Evolutionary conservation across 1,284 basidiomycete genomes (phyloP), one percentile per base, ranked within the genome.

Genomic region (Coniferiporia weirii): DNA sequence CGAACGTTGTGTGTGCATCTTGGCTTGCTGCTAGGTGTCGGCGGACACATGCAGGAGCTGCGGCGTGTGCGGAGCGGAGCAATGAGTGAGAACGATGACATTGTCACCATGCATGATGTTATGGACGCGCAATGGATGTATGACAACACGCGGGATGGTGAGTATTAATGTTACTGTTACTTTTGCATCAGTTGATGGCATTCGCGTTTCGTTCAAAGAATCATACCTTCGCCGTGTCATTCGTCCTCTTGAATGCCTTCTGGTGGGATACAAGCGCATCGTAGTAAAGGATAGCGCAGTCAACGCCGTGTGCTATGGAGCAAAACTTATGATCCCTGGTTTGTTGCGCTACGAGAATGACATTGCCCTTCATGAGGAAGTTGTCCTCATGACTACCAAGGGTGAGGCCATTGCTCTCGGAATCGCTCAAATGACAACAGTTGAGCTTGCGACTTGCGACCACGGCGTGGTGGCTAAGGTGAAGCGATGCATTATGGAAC

Each of bases 21-120:
- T 57, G 97, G 97, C 64, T 80, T 99, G 52, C 66, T 99, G 50
- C 80, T 99, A 54, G 97, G 97, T 66, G 96, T 99, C 50, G 97
- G 97, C 44, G 97, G 95, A 35, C 97, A 99, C 76, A 99, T 99
- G 97, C 96, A 99, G 77, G 97, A 99, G 74, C 83, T 99, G 57
- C 82, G 97, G 66, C 81, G 97, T 70, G 96, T 99, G 8, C 81
- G 97, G 65, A 93, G 90, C 71, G 97, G 97, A 72, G 96, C 95
- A 51, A 89, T 98, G 79, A 91, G 90, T 59, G 97, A 99, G 76
- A 94, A 93, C 73, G 97, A 99, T 73, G 93, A 95, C 69, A 96
- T 99, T 69, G 97, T 99, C 61, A 97, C 97, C 36, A 99, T 99
- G 97, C 97, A 99, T 76, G 97, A 99, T 72, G 95, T 99, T 36